Conservation (phyloP, 2,329 filamentous ascomycete genomes). For the Emericellopsis cladophorae region DNA sequence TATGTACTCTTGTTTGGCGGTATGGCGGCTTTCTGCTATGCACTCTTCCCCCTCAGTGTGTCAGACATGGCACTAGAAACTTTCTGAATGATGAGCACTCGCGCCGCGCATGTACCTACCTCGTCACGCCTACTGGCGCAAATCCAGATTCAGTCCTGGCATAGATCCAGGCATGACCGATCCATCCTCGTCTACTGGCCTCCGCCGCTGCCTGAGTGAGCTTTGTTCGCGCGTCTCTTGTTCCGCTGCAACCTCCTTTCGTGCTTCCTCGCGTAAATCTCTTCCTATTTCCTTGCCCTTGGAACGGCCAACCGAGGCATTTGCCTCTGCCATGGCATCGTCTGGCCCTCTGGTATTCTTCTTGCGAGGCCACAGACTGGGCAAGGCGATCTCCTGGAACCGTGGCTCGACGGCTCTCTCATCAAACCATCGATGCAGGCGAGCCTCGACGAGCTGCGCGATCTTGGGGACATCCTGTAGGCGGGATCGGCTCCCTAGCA, state of each 20-base stretch:
- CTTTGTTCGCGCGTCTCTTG: conserved; percentile 22
- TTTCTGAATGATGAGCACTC: conserved; percentile 10
- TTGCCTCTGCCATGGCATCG: conserved; percentile 34
- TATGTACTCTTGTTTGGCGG: conserved; percentile 66
- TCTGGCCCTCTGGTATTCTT: conserved; percentile 68
- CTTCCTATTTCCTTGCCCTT: conserved; percentile 41
- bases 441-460: conserved; percentile 67
- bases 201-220: conserved; percentile 25
- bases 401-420: conserved; percentile 75
- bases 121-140: conserved; percentile 1
- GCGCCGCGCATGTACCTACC: neutral
- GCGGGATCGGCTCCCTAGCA: conserved; percentile 67
- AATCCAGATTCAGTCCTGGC: conserved; percentile 21
- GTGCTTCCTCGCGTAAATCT: conserved; percentile 37
- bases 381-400: conserved; percentile 77
- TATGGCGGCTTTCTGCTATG: conserved; percentile 55
- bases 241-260: conserved; percentile 33
- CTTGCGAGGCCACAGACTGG: conserved; percentile 73
- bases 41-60: conserved; percentile 61
- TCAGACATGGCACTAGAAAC: conserved; percentile 15
- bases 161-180: conserved; percentile 34
- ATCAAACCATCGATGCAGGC: conserved; percentile 78
- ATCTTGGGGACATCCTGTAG: conserved; percentile 84
- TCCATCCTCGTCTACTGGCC: conserved; percentile 22
- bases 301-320: conserved; percentile 33